A percentile compares a stretch with the other conserved stretches of the same genome.
phyloP scores from a whole-genome alignment of 768 basidiomycete species.

The Sporobolomyces phaffii region DNA sequence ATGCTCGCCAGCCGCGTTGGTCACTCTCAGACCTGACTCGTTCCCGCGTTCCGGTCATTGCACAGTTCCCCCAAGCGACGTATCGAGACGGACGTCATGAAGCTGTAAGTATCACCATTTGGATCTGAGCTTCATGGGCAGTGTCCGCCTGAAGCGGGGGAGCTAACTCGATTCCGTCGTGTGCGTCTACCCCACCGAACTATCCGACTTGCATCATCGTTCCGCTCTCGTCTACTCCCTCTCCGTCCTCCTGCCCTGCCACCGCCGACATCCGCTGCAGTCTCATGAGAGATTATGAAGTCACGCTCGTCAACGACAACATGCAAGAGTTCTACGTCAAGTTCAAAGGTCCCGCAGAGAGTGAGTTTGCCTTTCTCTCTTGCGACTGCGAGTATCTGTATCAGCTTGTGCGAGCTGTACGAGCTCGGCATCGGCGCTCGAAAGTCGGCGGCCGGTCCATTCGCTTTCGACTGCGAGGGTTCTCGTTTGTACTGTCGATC shows the following conservation, averaged over 20 bases:
- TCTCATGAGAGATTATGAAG: conserved; percentile 97
- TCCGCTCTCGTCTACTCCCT: background rate
- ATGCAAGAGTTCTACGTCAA: conserved; percentile 99
- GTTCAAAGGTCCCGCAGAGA: conserved; percentile 89
- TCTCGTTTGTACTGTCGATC: background rate
- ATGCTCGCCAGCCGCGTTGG: background rate
- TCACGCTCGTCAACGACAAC: conserved; percentile 92
- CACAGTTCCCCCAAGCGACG: conserved; percentile 71
- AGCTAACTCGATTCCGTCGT: background rate
- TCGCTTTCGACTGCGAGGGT: background rate
- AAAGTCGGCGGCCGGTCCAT: no score
- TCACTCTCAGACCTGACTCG: background rate
- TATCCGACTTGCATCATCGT: background rate
- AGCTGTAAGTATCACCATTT: conserved; percentile 70
- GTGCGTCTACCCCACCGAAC: background rate
- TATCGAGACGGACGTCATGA: conserved; percentile 99
- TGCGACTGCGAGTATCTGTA: no score
- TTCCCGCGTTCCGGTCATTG: background rate
- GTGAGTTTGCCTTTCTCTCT: conserved; percentile 53
- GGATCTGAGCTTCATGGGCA: background rate
- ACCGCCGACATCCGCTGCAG: conserved; percentile 49
- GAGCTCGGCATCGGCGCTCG: no score
- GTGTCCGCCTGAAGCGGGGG: background rate
- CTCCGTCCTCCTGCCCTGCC: no score
- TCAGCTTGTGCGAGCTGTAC: no score